Evolutionary conservation across 495 filamentous ascomycete genomes (phyloP), one percentile per base, ranked within the genome.

Genomic region (Xylaria cubensis): DNA sequence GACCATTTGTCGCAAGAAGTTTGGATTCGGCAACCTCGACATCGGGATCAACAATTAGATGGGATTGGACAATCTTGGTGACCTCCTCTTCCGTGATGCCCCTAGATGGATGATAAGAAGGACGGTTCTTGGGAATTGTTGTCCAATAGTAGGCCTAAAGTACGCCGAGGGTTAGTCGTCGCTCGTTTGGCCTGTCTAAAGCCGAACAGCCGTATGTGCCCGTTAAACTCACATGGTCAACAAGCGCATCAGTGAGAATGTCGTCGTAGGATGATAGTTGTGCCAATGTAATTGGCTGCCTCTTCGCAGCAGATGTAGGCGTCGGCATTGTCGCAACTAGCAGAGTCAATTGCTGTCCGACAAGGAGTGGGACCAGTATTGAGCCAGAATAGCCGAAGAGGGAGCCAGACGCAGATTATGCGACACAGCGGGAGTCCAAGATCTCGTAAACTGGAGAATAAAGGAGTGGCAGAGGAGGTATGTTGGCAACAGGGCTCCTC

Each of bases 251-350:
- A 0, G 96, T 98, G 73, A 97, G 87, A 74, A 99, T 90, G 80
- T 99, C 96, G 83, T 99, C 96, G 84, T 98, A 98, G 69, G 92
- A 91, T 36, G 93, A 90, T 71, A 99, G 84, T 83, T 97, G 94
- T 50, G 89, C 89, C 69, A 98, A 84, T 15, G 94, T 97, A 73
- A 98, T 84, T 75, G 89, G 90, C 72, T 92, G 89, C 81, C 88
- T 91, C 78, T 90, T 88, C 51, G 88, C 81, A 19, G 75, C 74
- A 26, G 85, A 80, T 5, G 83, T 76, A 44, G 74, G 81, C 10
- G 76, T 83, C 77, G 75, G 79, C 81, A 83, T 88, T 84, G 73
- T 66, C 50, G 71, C 44, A 62, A 36, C 41, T 4, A 48, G 29
- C 41, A 8, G 39, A 42, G 15, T 17, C 26, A 26, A 39, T 24